Evolutionary conservation across 164 flowering plant species (phyloP), one percentile per base, ranked within the genome.

Genomic region (Magnolia changhungtana): DNA sequence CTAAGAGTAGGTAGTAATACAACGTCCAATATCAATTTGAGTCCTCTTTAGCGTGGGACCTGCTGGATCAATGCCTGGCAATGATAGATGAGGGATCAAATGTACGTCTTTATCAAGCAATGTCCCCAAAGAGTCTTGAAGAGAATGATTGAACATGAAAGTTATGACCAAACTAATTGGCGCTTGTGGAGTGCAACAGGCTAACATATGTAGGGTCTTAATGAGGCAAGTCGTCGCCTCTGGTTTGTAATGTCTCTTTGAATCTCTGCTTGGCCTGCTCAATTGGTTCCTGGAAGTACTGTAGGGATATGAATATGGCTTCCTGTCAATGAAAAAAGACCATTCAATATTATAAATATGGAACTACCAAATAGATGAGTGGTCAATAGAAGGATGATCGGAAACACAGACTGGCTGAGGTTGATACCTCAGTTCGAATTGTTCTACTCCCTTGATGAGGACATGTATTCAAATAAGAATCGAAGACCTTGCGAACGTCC

Each of bases 391-490:
- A 61, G 20, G 24, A 20, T 23, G 29, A 50, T 20, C 20, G n/a
- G 9, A 37, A 19, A 24, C 23, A 29, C 13, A 59, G 6, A 27
- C 27, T 37, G 51, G 24, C 27, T 58, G n/a, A 51, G 51, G 24
- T 52, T 61, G n/a, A 51, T 70, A 76, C 78, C 78, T 77, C 78
- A 23, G 78, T 77, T 63, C 78, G 74, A 31, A 77, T 77, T 63
- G 78, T 77, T 50, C 78, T 61, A 50, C 78, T 77, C 27, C 78
- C 78, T 51, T 71, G 78, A 61, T 72, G 63, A 71, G 78, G 74
- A 20, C 78, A 77, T 5, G 78, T 77, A 45, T 77, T 77, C 69
- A 77, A 63, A 69, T 77, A 77, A 63, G 78, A 23, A 63, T 65
- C 7, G 24, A 77, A 77, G 16, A 77, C 74, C 8, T 77, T 61